Evolutionary conservation across 176 grass and related monocot species (phyloP).

Genomic region (Tillandsia fasciculata): DNA sequence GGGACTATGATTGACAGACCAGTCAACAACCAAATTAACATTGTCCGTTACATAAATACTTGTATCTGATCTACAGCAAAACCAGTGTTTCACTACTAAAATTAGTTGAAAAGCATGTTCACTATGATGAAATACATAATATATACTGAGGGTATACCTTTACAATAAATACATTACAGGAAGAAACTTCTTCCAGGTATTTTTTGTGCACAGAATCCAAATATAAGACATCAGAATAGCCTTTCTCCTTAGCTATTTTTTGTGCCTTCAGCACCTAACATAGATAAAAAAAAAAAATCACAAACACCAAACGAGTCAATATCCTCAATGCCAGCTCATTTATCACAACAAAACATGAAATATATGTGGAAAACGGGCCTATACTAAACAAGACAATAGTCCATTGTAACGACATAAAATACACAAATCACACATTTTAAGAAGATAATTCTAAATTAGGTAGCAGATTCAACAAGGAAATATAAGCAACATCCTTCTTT

Average conservation of each 20-base stretch:
- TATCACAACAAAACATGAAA: background rate
- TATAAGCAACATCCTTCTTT: no score
- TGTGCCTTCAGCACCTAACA: conserved; percentile 90
- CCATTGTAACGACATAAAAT: no score
- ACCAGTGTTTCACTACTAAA: background rate
- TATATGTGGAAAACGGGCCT: no score
- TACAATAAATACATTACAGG: conserved; percentile 92
- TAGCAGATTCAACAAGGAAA: no score
- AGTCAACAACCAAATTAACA: background rate
- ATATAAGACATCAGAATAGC: conserved; percentile 97
- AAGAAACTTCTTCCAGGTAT: conserved; percentile 97
- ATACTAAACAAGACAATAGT: no score
- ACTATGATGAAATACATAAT: background rate
- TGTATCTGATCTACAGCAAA: background rate
- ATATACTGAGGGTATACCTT: conserved; percentile 40
- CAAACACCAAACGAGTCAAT: background rate
- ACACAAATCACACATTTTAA: no score
- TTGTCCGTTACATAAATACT: background rate
- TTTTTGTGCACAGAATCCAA: conserved; percentile 91
- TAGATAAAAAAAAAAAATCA: conserved; percentile 16
- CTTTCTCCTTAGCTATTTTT: conserved; percentile 91
- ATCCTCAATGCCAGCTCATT: background rate
- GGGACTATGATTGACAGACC: background rate
- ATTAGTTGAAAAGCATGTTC: background rate
- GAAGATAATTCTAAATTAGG: no score